Conservation (phyloP, 129 eudicot genomes). For the Ambrosia trifida region DNA sequence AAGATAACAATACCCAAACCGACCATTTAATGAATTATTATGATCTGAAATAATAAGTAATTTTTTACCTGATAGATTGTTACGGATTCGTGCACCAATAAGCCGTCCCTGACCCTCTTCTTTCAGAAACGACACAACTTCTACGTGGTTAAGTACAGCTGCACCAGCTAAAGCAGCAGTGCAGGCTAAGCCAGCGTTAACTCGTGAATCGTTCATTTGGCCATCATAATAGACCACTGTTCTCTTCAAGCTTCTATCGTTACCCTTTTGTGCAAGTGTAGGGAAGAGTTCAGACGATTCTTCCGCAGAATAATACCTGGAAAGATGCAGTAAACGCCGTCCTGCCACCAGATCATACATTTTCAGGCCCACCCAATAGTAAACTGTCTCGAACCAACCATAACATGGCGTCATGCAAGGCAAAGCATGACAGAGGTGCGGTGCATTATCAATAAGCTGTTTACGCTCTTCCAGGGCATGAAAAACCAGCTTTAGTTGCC, state of each 20-base stretch:
- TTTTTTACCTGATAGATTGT: conserved; percentile 70
- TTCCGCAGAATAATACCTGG: conserved; percentile 84
- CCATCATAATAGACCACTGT: conserved; percentile 93
- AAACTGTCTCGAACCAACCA: conserved; percentile 76
- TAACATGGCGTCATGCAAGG: conserved; percentile 98
- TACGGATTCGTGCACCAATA: conserved; percentile 71
- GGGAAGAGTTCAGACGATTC: conserved; percentile 87
- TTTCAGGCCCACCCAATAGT: conserved; percentile 86
- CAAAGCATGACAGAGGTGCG: conserved; percentile 81
- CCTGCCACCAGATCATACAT: conserved; percentile 87
- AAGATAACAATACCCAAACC: not conserved
- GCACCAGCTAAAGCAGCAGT: conserved; percentile 95
- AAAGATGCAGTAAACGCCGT: conserved; percentile 63
- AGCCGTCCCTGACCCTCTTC: conserved; percentile 58
- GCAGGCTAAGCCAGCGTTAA: conserved; percentile 83
- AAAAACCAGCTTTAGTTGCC: conserved; percentile 84
- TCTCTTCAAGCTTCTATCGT: conserved; percentile 71
- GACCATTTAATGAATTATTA: not conserved
- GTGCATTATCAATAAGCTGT: conserved; percentile 87
- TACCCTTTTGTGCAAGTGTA: conserved; percentile 70
- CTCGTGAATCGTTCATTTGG: conserved; percentile 88
- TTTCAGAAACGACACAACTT: conserved; percentile 65
- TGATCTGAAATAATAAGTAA: too few species aligned
- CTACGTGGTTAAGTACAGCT: conserved; percentile 83
- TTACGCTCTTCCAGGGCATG: conserved; percentile 90